phyloP scores from a whole-genome alignment of 108 stramenopile species.

The Nitzschia palea region DNA sequence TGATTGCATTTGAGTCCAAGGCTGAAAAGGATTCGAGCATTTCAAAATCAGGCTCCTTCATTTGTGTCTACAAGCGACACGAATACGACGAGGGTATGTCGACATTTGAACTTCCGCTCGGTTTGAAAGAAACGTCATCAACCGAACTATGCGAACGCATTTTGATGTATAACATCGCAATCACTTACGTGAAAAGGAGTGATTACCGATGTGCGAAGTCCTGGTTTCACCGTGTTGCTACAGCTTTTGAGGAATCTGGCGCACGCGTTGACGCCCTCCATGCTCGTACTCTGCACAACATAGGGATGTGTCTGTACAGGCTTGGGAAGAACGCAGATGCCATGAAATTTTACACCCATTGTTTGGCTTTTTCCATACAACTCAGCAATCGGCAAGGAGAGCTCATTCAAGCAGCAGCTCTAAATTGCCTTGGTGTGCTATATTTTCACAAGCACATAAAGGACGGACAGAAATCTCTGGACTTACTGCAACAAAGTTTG shows the following conservation, averaged over 20 bases:
- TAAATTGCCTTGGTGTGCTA: constrained; percentile 48
- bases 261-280: neutral
- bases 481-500: constrained; percentile 32
- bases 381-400: neutral
- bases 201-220: constrained; percentile 6
- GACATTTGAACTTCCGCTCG: constrained; percentile 27
- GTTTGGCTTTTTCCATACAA: constrained; percentile 31
- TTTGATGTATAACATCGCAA: constrained; percentile 53
- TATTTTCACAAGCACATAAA: constrained; percentile 30
- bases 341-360: constrained; percentile 29
- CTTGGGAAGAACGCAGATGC: constrained; percentile 48
- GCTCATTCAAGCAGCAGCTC: constrained; percentile 1
- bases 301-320: constrained; percentile 55
- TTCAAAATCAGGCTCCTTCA: neutral
- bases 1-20: neutral
- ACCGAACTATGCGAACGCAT: neutral
- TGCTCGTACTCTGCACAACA: constrained; percentile 32
- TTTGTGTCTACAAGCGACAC: constrained; percentile 2
- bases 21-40: neutral
- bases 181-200: constrained; percentile 3
- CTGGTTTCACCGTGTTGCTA: constrained; percentile 16
- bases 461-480: constrained; percentile 29
- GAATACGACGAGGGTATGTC: constrained; percentile 72
- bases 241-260: neutral
- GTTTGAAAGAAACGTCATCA: constrained; percentile 15